These are phyloP conservation scores for Dichotomocladium elegans DNA, from an alignment of 371 early-diverging fungal genomes.

Conservation along the genomic window DNA sequence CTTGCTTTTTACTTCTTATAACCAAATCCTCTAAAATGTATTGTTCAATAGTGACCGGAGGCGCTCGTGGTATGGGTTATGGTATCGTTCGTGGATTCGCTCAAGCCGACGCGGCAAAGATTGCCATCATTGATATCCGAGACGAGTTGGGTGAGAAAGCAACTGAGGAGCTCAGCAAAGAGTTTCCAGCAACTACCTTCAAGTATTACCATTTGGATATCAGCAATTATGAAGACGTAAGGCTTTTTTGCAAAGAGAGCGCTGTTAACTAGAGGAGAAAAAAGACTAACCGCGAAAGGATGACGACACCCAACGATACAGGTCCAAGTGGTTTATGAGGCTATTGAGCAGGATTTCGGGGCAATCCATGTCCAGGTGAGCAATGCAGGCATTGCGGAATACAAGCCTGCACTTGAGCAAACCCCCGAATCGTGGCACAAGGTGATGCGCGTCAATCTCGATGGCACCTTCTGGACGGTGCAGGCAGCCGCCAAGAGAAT, in stretches of 20 bases:
- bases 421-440: slow-evolving; percentile 21
- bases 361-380: slow-evolving; percentile 25
- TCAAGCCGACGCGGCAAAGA: slow-evolving; percentile 12
- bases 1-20: not conserved
- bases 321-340: slow-evolving; percentile 16
- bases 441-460: slow-evolving; percentile 22
- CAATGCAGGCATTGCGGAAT: slow-evolving; percentile 22
- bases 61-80: slow-evolving; percentile 24
- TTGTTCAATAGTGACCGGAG: slow-evolving; percentile 22
- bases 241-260: not conserved
- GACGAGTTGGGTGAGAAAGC: slow-evolving; percentile 16
- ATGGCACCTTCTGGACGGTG: slow-evolving; percentile 25
- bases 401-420: slow-evolving; percentile 17
- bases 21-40: not conserved
- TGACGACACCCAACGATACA: not conserved
- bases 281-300: not conserved
- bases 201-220: slow-evolving; percentile 23
- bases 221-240: slow-evolving; percentile 17
- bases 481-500: slow-evolving; percentile 30
- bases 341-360: slow-evolving; percentile 16
- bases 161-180: slow-evolving; percentile 1
- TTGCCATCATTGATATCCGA: slow-evolving; percentile 20
- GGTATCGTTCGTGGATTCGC: slow-evolving; percentile 23
- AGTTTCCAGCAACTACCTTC: slow-evolving; percentile 11
- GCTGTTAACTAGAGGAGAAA: not conserved